Conservation (phyloP, 352 stramenopile species). For the Aphanomyces invadans region DNA sequence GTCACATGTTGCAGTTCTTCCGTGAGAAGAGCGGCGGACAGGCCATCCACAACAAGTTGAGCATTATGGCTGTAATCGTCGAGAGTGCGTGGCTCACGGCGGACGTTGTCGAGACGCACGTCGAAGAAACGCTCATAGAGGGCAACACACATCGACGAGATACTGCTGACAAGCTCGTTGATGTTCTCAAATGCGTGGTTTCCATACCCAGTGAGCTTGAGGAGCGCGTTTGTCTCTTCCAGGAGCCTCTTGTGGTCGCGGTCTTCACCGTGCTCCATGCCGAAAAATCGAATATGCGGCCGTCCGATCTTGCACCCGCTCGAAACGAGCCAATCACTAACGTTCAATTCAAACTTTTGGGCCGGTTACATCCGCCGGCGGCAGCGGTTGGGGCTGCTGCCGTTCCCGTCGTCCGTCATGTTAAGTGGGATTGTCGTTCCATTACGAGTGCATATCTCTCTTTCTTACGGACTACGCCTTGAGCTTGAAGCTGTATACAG, state of each 20-base stretch:
- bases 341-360: background rate
- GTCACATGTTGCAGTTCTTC: constrained; percentile 51
- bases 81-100: constrained; percentile 46
- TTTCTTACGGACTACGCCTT: no score
- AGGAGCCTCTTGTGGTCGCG: constrained; percentile 16
- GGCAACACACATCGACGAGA: constrained; percentile 88
- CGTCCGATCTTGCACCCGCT: background rate
- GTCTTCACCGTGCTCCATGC: background rate
- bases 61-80: constrained; percentile 84
- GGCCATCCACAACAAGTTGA: constrained; percentile 74
- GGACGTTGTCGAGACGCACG: constrained; percentile 60
- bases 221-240: constrained; percentile 62
- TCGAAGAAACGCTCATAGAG: constrained; percentile 89
- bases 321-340: background rate
- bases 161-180: constrained; percentile 74
- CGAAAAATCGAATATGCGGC: constrained; percentile 10
- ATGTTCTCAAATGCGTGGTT: constrained; percentile 64
- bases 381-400: no score
- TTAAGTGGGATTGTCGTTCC: no score
- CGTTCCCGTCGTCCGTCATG: no score
- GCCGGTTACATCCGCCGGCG: background rate
- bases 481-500: constrained; percentile 11
- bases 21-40: constrained; percentile 60
- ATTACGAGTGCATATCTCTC: no score
- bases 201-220: constrained; percentile 69